A percentile compares a stretch with the other conserved stretches of the same genome.
Conservation (phyloP, 2,329 filamentous ascomycete species). For the Claviceps sp. region DNA sequence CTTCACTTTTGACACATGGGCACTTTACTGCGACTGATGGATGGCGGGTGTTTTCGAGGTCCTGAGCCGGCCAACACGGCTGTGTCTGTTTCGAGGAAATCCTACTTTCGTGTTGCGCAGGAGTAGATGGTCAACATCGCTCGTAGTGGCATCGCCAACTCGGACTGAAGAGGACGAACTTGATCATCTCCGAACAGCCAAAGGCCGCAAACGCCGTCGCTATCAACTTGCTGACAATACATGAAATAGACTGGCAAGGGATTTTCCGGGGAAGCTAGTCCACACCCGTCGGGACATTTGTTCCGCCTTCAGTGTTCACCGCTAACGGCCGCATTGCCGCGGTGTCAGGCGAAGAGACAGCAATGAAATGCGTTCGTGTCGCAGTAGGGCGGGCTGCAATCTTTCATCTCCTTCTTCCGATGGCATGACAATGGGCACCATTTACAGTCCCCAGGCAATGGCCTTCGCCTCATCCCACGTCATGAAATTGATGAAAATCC, state of each 20-base stretch:
- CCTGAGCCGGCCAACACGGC: background rate
- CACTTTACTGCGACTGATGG: background rate
- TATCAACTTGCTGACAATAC: too few species aligned
- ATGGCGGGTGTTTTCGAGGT: background rate
- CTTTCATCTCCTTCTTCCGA: background rate
- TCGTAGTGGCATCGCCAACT: too few species aligned
- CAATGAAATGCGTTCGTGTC: background rate
- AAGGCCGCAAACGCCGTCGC: too few species aligned
- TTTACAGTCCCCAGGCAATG: background rate
- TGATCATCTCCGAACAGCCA: too few species aligned
- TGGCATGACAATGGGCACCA: background rate
- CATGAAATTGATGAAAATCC: constrained; percentile 5
- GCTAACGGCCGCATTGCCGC: background rate
- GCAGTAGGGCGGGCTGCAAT: background rate
- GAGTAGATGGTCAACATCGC: too few species aligned
- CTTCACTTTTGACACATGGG: background rate
- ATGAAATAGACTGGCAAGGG: too few species aligned
- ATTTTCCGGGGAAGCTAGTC: too few species aligned
- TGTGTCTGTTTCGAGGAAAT: background rate
- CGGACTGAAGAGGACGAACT: too few species aligned
- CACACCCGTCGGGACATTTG: too few species aligned
- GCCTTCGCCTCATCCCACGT: constrained; percentile 5
- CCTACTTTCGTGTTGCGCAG: too few species aligned
- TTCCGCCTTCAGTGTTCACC: too few species aligned
- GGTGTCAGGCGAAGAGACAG: background rate